Evolutionary conservation across 2,329 filamentous ascomycete genomes (phyloP).

Genomic region (Ceratocystis diversiconidia): DNA sequence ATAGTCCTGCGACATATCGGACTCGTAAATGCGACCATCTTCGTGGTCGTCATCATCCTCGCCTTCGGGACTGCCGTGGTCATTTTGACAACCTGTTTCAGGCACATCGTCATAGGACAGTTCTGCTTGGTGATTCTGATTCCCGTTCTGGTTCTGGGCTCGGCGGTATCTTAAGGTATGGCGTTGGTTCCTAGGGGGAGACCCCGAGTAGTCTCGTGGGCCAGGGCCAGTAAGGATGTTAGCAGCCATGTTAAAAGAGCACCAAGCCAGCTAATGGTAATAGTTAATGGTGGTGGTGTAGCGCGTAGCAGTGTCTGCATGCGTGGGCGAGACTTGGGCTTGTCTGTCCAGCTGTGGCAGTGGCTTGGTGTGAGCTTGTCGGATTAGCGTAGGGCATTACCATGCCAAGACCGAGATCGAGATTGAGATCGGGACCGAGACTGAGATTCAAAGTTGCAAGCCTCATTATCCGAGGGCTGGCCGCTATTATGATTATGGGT

Average conservation of each 20-base stretch:
- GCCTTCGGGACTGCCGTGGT: constrained; percentile 29
- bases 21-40: constrained; percentile 20
- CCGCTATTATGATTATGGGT: background rate
- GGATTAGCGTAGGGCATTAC: constrained; percentile 27
- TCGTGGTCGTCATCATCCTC: constrained; percentile 24
- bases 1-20: constrained; percentile 10
- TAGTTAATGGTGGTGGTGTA: background rate
- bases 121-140: constrained; percentile 25
- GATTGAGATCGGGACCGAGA: constrained; percentile 1
- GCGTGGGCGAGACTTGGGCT: constrained; percentile 2
- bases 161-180: constrained; percentile 15
- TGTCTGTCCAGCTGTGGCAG: constrained; percentile 6
- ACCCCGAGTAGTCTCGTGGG: constrained; percentile 32
- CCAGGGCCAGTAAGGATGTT: constrained; percentile 30
- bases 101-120: constrained; percentile 26
- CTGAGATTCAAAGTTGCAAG: constrained; percentile 19
- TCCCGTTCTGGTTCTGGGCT: constrained; percentile 21
- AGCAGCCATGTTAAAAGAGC: constrained; percentile 23
- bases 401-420: constrained; percentile 35
- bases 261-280: constrained; percentile 10
- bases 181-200: constrained; percentile 26
- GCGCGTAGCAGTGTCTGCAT: background rate
- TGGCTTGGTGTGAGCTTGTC: constrained; percentile 17
- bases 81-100: constrained; percentile 18
- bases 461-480: constrained; percentile 15